Percentiles rank a stretch among this genome's conserved stretches.
These are phyloP conservation scores for Celoporthe dispersa DNA, from an alignment of 2,329 filamentous ascomycete genomes.

Conservation along the genomic window DNA sequence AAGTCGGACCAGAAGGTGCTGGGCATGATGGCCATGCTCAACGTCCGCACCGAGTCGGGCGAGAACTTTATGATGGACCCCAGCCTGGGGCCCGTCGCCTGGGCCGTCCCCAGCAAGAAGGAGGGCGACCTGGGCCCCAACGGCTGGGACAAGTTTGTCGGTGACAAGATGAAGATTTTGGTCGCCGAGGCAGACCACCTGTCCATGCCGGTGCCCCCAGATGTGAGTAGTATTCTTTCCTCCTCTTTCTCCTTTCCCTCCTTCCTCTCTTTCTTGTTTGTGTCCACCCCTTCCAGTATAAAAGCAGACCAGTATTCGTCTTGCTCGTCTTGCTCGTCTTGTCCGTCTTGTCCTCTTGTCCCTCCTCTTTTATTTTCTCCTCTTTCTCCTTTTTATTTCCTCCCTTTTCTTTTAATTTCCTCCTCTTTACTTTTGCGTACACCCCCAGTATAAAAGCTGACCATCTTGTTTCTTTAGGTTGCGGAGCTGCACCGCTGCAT, in stretches of 20 bases:
- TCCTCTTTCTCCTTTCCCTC: neutral
- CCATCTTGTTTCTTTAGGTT: slow-evolving; percentile 7
- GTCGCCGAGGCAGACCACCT: slow-evolving; percentile 24
- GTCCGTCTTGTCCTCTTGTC: no score
- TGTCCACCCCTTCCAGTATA: no score
- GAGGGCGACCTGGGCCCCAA: slow-evolving; percentile 23
- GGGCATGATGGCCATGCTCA: slow-evolving; percentile 23
- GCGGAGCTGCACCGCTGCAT: slow-evolving; percentile 21
- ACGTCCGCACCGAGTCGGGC: slow-evolving; percentile 18
- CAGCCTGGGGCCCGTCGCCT: slow-evolving; percentile 21
- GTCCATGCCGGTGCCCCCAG: slow-evolving; percentile 26
- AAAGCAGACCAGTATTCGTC: slow-evolving; percentile 5
- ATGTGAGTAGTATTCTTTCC: slow-evolving; percentile 15
- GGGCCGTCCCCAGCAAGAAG: slow-evolving; percentile 26
- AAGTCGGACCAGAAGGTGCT: slow-evolving; percentile 25
- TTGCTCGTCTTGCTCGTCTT: no score
- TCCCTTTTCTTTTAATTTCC: no score
- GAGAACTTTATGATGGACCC: slow-evolving; percentile 29
- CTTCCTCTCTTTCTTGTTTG: slow-evolving; percentile 1
- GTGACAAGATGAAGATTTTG: slow-evolving; percentile 23
- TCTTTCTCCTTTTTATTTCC: neutral
- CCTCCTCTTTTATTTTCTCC: neutral
- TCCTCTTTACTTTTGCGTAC: no score
- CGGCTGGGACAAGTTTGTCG: slow-evolving; percentile 25
- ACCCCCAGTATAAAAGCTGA: neutral